Evolutionary conservation across 163 green algal genomes (phyloP), one percentile per base, ranked within the genome.

Genomic region (Scenedesmus sp.): DNA sequence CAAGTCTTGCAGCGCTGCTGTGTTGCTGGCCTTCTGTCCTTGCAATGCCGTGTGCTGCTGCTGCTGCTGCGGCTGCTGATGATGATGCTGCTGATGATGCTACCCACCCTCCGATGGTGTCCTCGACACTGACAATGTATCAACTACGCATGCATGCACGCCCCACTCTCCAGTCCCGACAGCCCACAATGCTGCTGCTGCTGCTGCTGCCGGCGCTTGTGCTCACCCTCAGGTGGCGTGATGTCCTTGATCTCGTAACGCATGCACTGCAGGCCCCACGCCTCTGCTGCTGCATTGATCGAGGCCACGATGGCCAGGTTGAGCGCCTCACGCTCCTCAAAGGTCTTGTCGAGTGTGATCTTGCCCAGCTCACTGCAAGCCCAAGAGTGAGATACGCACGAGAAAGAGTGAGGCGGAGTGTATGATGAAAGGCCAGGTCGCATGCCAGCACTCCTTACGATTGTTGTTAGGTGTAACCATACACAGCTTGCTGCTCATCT

Each of bases 201-300:
- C 65, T 76, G 26, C 30, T 76, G 30, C 65, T 76, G 30, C 7
- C 5, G 30, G 9, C 26, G 56, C 56, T 68, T 24, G 15, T 16
- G 2, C 42, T 88, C 37, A 86, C 93, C 90, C n/a, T 91, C 68
- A 12, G 98, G 98, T 1, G 98, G 97, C 15, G 96, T 94, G 92
- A 99, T 99, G 95, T 99, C 98, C 49, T 97, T 95, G 92, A 99
- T 99, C 93, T 99, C 98, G 90, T 99, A 99, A 59, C 97, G 92
- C 92, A 99, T 92, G 94, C 96, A 98, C 91, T 98, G 92, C 53
- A 99, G 91, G 3, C 97, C 97, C 97, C 97, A 99, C 13, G 96
- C 95, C 35, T 94, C 91, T 20, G 96, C 94, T 22, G 97, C 97
- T 53, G 96, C 96, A 89, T 98, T 99, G 94, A 99, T 98, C 61